phyloP scores from a whole-genome alignment of 768 basidiomycete genomes.

The Boletus eberwhitei region DNA sequence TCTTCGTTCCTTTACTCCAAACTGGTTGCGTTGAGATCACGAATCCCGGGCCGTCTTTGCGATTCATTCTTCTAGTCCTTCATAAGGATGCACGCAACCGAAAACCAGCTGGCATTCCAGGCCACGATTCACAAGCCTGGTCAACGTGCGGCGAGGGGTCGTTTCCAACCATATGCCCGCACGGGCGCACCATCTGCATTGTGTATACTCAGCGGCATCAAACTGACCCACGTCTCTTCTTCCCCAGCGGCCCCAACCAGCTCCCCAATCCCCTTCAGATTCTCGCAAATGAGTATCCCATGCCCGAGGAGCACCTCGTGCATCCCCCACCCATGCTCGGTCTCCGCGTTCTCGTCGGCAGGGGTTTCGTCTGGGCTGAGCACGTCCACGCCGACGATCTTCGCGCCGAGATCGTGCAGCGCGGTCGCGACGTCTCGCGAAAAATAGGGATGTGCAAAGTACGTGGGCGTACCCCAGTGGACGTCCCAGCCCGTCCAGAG shows the following conservation, averaged over 20 bases:
- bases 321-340: slow-evolving; percentile 39
- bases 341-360: slow-evolving; percentile 7
- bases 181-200: slow-evolving; percentile 67
- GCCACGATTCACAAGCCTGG: neutral
- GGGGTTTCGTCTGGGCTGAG: slow-evolving; percentile 66
- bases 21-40: no score
- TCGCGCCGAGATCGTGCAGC: slow-evolving; percentile 50
- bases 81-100: no score
- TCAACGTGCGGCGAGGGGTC: neutral
- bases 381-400: slow-evolving; percentile 59
- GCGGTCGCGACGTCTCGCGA: slow-evolving; percentile 47
- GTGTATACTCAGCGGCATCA: slow-evolving; percentile 57
- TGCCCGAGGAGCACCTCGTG: slow-evolving; percentile 60
- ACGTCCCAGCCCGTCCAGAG: slow-evolving; percentile 69
- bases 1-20: no score
- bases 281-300: slow-evolving; percentile 69
- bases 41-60: no score
- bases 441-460: slow-evolving; percentile 66
- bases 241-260: slow-evolving; percentile 26
- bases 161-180: slow-evolving; percentile 60
- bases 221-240: slow-evolving; percentile 43
- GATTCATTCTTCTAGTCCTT: no score
- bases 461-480: slow-evolving; percentile 47
- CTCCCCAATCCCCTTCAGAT: slow-evolving; percentile 52
- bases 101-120: no score